A percentile compares a stretch with the other conserved stretches of the same genome.
Conservation (phyloP, 2,329 filamentous ascomycete genomes). For the Pseudogymnoascus sp. region DNA sequence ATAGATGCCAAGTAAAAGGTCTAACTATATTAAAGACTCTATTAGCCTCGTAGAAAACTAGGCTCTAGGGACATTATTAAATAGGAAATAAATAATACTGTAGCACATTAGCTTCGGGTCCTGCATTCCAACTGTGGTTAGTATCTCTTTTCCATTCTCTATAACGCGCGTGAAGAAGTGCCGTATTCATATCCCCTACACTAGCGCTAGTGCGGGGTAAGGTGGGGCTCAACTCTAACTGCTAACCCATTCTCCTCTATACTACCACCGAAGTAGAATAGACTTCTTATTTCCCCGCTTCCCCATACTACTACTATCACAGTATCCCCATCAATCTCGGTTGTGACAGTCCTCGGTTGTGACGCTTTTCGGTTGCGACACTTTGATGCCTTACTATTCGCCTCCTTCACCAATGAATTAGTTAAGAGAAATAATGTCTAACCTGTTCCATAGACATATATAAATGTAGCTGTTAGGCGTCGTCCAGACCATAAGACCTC, state of each 20-base stretch:
- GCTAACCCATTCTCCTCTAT: not conserved
- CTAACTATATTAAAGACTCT: not conserved
- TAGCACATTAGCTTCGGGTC: not conserved
- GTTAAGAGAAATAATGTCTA: not conserved
- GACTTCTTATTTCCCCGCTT: not conserved
- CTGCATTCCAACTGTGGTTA: not conserved
- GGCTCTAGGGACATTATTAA: not conserved
- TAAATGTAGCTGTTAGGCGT: not conserved
- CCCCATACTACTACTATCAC: slow-evolving; percentile 13
- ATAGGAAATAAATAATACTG: not conserved
- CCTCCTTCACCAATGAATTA: slow-evolving; percentile 35
- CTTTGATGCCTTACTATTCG: slow-evolving; percentile 42
- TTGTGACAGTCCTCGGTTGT: not conserved
- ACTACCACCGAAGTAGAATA: not conserved
- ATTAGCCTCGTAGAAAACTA: not conserved
- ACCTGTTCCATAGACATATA: not conserved
- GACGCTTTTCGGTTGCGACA: slow-evolving; percentile 43
- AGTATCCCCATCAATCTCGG: not conserved
- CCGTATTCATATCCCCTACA: not conserved
- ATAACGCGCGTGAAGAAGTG: not conserved
- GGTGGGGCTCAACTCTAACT: not conserved
- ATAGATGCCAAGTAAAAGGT: not conserved
- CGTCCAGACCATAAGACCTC: not conserved
- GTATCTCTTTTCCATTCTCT: not conserved
- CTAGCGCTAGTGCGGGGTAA: not conserved